Evolutionary conservation across 371 early-diverging fungal genomes (phyloP).

Genomic region (Mucor velutinosus): DNA sequence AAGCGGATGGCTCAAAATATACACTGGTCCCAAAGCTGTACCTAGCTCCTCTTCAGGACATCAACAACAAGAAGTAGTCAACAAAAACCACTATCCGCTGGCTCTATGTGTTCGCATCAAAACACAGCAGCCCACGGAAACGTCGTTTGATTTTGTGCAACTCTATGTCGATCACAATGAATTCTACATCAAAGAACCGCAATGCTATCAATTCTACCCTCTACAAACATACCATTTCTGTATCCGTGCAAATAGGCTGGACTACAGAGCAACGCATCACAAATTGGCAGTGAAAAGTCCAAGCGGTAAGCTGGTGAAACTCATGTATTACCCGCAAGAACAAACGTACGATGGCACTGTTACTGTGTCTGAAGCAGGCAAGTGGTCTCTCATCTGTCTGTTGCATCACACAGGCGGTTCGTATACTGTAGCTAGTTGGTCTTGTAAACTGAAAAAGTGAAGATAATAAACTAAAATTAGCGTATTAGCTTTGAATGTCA

Average conservation of each 20-base stretch:
- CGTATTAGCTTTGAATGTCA: too few species aligned
- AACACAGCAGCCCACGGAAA: not conserved
- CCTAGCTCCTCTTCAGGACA: constrained; percentile 3
- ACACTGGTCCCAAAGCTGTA: constrained; percentile 31
- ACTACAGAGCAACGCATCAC: constrained; percentile 27
- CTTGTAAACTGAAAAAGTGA: constrained; percentile 18
- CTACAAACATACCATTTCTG: constrained; percentile 44
- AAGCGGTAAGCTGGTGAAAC: constrained; percentile 36
- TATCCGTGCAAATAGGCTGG: constrained; percentile 18
- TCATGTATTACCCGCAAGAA: constrained; percentile 49
- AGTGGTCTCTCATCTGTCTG: constrained; percentile 48
- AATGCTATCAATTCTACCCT: constrained; percentile 49
- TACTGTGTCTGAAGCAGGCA: constrained; percentile 38
- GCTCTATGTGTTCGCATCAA: constrained; percentile 34
- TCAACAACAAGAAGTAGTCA: constrained; percentile 7
- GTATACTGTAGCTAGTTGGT: constrained; percentile 45
- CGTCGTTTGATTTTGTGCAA: constrained; percentile 45
- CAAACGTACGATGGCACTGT: constrained; percentile 41
- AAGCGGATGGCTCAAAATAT: constrained; percentile 49
- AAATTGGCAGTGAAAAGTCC: constrained; percentile 52
- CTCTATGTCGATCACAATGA: constrained; percentile 36
- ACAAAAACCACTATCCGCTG: constrained; percentile 28
- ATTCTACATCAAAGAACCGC: constrained; percentile 49
- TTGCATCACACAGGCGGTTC: constrained; percentile 43
- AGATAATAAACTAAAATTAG: not conserved